Conservation (phyloP, 2,329 filamentous ascomycete genomes). For the Exophiala bonariae region DNA sequence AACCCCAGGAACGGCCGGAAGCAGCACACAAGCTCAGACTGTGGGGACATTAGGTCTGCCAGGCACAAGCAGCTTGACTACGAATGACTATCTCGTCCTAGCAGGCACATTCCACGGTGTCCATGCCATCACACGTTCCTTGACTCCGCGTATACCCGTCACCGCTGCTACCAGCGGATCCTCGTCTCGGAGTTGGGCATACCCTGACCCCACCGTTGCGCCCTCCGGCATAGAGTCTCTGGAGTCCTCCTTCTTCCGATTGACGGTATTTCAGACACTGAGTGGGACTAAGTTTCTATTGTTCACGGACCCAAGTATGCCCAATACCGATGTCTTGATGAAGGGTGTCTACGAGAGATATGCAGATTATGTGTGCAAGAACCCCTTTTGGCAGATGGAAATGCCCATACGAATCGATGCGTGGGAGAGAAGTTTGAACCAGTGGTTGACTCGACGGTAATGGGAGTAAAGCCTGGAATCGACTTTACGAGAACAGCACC, state of each 20-base stretch:
- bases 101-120: constrained; percentile 95
- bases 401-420: constrained; percentile 96
- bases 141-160: constrained; percentile 45
- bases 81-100: constrained; percentile 95
- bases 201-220: constrained; percentile 35
- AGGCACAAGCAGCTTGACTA: constrained; percentile 80
- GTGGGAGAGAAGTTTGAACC: constrained; percentile 82
- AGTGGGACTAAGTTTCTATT: constrained; percentile 95
- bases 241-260: constrained; percentile 88
- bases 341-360: constrained; percentile 91
- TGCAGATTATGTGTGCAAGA: constrained; percentile 98
- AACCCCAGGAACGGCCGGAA: constrained; percentile 15
- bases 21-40: constrained; percentile 51
- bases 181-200: constrained; percentile 28
- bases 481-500: too few relatives aligned
- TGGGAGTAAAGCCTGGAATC: background rate
- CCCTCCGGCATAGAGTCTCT: constrained; percentile 80
- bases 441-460: constrained; percentile 67
- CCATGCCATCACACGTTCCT: constrained; percentile 63
- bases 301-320: constrained; percentile 87
- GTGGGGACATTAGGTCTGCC: constrained; percentile 27
- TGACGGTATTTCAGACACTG: constrained; percentile 93
- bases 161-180: constrained; percentile 30
- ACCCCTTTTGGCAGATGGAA: constrained; percentile 96
- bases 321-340: constrained; percentile 81